A percentile compares a stretch with the other conserved stretches of the same genome.
Conservation (phyloP, 73 alveolate genomes). For the Paramecium biaurelia region DNA sequence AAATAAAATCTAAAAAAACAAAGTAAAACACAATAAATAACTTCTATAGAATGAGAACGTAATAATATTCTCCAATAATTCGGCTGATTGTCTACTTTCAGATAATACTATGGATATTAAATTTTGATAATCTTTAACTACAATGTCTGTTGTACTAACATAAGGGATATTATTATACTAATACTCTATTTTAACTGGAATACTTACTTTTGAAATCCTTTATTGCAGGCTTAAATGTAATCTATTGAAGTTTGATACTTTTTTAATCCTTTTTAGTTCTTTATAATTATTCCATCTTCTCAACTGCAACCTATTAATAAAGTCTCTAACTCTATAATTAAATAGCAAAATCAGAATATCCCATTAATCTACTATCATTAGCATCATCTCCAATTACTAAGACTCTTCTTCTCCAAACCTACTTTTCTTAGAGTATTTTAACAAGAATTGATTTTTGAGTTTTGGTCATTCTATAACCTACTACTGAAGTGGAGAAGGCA, state of each 20-base stretch:
- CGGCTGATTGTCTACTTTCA: constrained; percentile 25
- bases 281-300: not conserved
- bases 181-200: not conserved
- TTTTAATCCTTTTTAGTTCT: constrained; percentile 5
- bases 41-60: not conserved
- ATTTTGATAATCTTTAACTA: not conserved
- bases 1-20: not conserved
- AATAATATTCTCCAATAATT: constrained; percentile 21
- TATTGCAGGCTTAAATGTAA: not conserved
- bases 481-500: not conserved
- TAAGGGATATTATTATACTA: not conserved
- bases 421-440: not conserved
- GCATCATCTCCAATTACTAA: constrained; percentile 29
- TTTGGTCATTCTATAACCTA: constrained; percentile 32
- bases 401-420: constrained; percentile 7
- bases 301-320: not conserved
- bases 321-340: not conserved
- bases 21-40: not conserved
- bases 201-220: not conserved
- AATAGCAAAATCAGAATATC: not conserved
- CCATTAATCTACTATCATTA: not conserved
- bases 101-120: not conserved
- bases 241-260: not conserved
- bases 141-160: not conserved
- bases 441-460: not conserved